These are phyloP conservation scores for Emmonsia crescens DNA, from an alignment of 2,329 filamentous ascomycete species.

Conservation along the genomic window DNA sequence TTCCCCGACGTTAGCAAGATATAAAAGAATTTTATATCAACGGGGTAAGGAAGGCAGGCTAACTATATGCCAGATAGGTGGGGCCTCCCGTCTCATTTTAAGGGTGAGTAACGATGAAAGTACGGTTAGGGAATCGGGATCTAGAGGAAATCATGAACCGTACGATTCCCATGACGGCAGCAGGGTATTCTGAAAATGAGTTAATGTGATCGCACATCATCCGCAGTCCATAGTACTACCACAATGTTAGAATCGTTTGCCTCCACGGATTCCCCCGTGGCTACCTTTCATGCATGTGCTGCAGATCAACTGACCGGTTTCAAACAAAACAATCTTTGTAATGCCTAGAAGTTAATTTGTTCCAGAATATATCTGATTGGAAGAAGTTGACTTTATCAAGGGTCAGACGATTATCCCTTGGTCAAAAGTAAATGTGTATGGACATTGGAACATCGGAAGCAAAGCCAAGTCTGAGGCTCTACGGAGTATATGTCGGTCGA, in stretches of 20 bases:
- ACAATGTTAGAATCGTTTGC: not conserved
- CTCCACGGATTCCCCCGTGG: not conserved
- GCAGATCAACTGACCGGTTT: conserved; percentile 3
- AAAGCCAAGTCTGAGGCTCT: not conserved
- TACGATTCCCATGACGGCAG: not conserved
- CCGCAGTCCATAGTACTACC: not conserved
- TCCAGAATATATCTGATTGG: not conserved
- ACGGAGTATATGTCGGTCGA: not conserved
- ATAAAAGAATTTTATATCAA: not conserved
- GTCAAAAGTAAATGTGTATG: not conserved
- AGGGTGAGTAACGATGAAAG: not conserved
- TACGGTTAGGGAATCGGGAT: no score
- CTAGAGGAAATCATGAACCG: not conserved
- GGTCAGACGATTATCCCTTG: not conserved
- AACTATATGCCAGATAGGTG: not conserved
- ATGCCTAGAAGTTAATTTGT: not conserved
- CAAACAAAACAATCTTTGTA: not conserved
- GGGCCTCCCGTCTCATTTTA: not conserved
- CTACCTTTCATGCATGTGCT: not conserved
- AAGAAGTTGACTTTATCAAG: not conserved
- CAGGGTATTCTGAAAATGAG: not conserved
- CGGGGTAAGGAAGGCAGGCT: not conserved
- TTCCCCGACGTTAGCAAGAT: not conserved
- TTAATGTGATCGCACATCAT: not conserved
- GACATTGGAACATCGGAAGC: not conserved